Base-by-base conservation (phyloP, 257 asterid genomes). In the Salvia miltiorrhiza region DNA sequence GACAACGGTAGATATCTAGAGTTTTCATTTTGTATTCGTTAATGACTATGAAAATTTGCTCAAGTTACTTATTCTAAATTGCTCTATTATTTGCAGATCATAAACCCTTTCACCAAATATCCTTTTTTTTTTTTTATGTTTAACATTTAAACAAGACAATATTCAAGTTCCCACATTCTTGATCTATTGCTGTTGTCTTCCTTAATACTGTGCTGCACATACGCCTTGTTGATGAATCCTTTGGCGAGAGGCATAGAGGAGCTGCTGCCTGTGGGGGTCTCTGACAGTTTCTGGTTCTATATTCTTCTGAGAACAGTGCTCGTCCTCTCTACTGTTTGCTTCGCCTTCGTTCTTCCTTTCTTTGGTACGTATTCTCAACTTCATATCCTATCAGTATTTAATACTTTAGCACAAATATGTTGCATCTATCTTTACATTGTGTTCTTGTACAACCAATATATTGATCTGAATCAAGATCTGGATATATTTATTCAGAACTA, bases 141-240 rank as follows among this genome's bases (percentile, higher is more conserved):
- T 7, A 21, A 30, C 13, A 30, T 65, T 30, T 32, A 19, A 30
- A 16, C 21, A 2, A 28, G 24, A 9, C 30, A 66, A 21, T 43
- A 39, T 32, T 45, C 21, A 6, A 64, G 48, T 14, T 24, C n/a
- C 37, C 17, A 23, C 26, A 9, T 41, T 40, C 24, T 48, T 39
- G 41, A 43, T 23, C 11, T 33, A 2, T 14, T 43, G 37, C 11
- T 12, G 3, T 11, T 69, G 39, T 53, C 23, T 82, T 85, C 87
- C 92, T 82, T 87, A 80, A 85, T 45, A 58, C 76, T 43, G 65
- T 69, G 67, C 80, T 69, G 67, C 80, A 87, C 58, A 77, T 90
- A 78, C 80, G 91, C 97, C n/a, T 67, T 91, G 41, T 63, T 91
- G 79, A 83, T 91, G 96, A 89, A 89, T 71, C 96, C 97, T 24